Base-by-base conservation (phyloP, 75 land plant genomes). In the Selaginella moellendorffii region DNA sequence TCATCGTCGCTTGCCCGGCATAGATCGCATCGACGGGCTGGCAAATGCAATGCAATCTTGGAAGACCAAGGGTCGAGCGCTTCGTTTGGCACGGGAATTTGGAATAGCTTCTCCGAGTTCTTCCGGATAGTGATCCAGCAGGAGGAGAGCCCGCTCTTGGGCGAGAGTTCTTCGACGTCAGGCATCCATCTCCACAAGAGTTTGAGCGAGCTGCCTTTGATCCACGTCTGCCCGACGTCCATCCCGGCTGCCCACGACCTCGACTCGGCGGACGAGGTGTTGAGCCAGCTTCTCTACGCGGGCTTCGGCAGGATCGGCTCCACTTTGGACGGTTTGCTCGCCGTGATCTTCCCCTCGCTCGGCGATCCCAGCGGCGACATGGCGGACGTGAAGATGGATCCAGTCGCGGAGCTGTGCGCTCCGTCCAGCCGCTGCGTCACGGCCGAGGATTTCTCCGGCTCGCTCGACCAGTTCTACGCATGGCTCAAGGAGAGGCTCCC, bases 401-500 rank as follows among this genome's bases (percentile, higher is more conserved):
- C 5, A 14, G 46, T 36, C 14, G 14, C 46, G 14, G 46, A 36
- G 14, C n/a, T n/a, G n/a, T n/a, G n/a, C n/a, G 46, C 14, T 36
- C 46, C 10, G 14, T 14, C 46, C 5, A 14, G 46, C 14, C 46
- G 46, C 10, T 36, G 5, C 14, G 46, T 36, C 10, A 36, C 46
- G 5, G 46, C 46, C 14, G 46, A 36, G 14, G 46, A 36, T 36
- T 36, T 36, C 46, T 5, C 10, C 14, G 46, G 46, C 10, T 67
- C 80, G 31, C 80, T 77, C 0, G 81, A 77, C 21, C 76, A 81
- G 54, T 80, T 90, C 30, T 73, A 81, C 29, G 68, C 62, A 22
- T 90, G 87, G 86, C 80, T 90, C 42, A 53, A 24, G 8, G 83
- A 87, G 0, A 75, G 91, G n/a, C 68, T 90, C 25, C 79, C 78